A percentile compares a stretch with the other conserved stretches of the same genome.
phyloP scores from a whole-genome alignment of 2,329 filamentous ascomycete species.

The Knufia petricola region DNA sequence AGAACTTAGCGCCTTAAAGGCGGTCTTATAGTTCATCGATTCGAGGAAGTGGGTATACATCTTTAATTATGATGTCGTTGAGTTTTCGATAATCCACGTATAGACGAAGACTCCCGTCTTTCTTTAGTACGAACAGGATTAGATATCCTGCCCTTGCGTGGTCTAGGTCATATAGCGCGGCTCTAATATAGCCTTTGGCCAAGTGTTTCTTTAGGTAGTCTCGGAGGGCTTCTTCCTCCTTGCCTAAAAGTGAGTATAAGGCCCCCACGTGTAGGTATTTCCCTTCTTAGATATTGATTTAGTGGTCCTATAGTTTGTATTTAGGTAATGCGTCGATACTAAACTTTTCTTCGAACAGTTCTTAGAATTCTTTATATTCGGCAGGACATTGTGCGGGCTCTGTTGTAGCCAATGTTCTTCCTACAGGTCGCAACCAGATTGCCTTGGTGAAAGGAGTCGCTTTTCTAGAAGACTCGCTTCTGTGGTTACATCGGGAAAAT shows the following conservation, averaged over 20 bases:
- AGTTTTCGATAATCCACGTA: slow-evolving; percentile 8
- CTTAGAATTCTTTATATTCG: not conserved
- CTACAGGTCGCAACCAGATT: not conserved
- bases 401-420: not conserved
- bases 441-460: not conserved
- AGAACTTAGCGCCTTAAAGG: slow-evolving; percentile 2
- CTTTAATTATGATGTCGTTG: slow-evolving; percentile 7
- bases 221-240: not conserved
- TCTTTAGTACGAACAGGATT: slow-evolving; percentile 9
- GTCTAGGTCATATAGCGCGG: not conserved
- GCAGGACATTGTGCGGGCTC: not conserved
- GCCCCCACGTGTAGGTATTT: not conserved
- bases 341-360: not conserved
- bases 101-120: not conserved
- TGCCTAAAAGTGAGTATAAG: not conserved
- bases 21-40: slow-evolving; percentile 8
- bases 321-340: not conserved
- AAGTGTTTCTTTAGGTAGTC: slow-evolving; percentile 1
- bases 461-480: not conserved
- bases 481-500: not conserved
- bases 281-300: not conserved
- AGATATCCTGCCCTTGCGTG: not conserved
- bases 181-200: not conserved
- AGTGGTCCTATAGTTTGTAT: slow-evolving; percentile 9
- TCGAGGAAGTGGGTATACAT: slow-evolving; percentile 4